phyloP scores from a whole-genome alignment of 352 stramenopile genomes.

The Blastocystis sp. region DNA sequence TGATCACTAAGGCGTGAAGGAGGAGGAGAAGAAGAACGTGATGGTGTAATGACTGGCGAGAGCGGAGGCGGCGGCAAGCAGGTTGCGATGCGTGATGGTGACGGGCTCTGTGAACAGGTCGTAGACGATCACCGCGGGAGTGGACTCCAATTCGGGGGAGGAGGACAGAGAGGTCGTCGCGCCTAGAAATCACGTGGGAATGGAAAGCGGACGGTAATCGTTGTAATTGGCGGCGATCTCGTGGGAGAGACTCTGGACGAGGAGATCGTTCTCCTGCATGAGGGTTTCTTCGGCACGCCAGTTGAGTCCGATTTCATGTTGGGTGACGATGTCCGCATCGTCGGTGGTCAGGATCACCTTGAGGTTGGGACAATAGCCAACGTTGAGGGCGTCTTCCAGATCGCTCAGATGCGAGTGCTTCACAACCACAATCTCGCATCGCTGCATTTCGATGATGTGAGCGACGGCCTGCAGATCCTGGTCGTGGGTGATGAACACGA shows the following conservation, averaged over 20 bases:
- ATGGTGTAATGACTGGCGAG: constrained; percentile 15
- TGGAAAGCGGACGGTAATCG: background rate
- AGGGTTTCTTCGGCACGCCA: constrained; percentile 20
- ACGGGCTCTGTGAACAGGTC: constrained; percentile 47
- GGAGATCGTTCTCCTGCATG: constrained; percentile 21
- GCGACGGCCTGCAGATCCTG: background rate
- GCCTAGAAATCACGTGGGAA: background rate
- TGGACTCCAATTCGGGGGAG: background rate
- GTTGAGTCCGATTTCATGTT: constrained; percentile 4
- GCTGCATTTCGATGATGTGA: constrained; percentile 43
- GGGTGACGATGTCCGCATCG: constrained; percentile 6
- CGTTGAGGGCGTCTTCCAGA: constrained; percentile 33
- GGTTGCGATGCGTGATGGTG: constrained; percentile 30
- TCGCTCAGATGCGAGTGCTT: constrained; percentile 46
- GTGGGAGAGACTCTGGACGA: background rate
- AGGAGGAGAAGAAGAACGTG: background rate
- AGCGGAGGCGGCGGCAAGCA: constrained; percentile 36
- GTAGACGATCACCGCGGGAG: constrained; percentile 61
- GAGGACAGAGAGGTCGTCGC: background rate
- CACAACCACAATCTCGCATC: constrained; percentile 41
- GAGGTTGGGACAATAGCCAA: background rate
- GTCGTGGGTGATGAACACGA: constrained; percentile 47
- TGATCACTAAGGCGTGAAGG: constrained; percentile 1
- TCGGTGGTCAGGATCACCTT: constrained; percentile 48
- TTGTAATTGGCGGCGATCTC: constrained; percentile 4